phyloP scores from a whole-genome alignment of 768 basidiomycete species.

The Panaeolus cyanescens region DNA sequence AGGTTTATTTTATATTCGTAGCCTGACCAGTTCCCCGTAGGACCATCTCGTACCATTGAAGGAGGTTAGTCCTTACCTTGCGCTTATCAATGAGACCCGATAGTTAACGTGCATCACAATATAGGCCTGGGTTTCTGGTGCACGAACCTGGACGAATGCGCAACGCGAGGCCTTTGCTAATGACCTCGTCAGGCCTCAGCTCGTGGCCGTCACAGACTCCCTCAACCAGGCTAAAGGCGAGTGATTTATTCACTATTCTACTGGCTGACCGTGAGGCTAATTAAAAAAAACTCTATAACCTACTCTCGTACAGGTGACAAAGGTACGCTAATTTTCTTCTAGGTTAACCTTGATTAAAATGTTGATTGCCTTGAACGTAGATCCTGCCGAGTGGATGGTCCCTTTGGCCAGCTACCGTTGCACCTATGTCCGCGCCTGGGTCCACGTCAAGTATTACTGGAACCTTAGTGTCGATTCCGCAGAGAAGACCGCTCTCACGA shows the following conservation, averaged over 20 bases:
- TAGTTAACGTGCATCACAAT: background rate
- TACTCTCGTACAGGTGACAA: slow-evolving; percentile 36
- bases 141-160: slow-evolving; percentile 49
- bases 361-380: slow-evolving; percentile 20
- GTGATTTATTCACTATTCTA: slow-evolving; percentile 6
- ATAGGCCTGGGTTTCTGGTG: slow-evolving; percentile 59
- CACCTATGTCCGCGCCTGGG: slow-evolving; percentile 56
- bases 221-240: slow-evolving; percentile 50
- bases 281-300: background rate
- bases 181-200: slow-evolving; percentile 55
- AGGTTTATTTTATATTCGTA: background rate
- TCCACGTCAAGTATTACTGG: slow-evolving; percentile 54
- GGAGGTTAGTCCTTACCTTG: slow-evolving; percentile 32
- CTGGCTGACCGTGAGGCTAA: background rate
- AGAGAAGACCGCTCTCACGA: slow-evolving; percentile 51
- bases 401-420: slow-evolving; percentile 50
- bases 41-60: slow-evolving; percentile 59
- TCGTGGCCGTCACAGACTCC: slow-evolving; percentile 49
- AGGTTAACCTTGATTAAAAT: background rate
- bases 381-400: slow-evolving; percentile 54
- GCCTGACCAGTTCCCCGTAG: slow-evolving; percentile 20
- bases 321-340: slow-evolving; percentile 26
- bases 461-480: slow-evolving; percentile 47
- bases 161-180: slow-evolving; percentile 56
- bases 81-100: background rate